phyloP scores from a whole-genome alignment of 805 yeast species.

The Lipomyces spencermartinsiae region DNA sequence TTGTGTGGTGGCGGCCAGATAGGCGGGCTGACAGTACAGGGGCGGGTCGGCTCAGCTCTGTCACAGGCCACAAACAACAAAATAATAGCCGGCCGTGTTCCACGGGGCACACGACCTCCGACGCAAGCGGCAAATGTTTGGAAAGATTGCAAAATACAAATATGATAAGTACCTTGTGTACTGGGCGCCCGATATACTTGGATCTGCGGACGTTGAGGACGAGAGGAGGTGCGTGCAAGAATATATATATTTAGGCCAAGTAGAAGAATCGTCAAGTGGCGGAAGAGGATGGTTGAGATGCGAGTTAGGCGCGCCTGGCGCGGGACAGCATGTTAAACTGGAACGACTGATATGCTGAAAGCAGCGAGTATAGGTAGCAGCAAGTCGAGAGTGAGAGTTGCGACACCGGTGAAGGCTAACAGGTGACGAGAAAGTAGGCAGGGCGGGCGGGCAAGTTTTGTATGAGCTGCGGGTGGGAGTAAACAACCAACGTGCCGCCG shows the following conservation, averaged over 20 bases:
- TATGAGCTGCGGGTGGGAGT: neutral
- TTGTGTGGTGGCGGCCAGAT: neutral
- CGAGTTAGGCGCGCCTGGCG: conserved; percentile 8
- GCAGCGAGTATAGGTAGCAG: conserved; percentile 5
- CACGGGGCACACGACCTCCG: neutral
- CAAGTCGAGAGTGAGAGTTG: conserved; percentile 7
- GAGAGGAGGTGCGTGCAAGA: neutral
- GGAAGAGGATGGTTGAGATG: neutral
- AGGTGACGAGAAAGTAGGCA: neutral
- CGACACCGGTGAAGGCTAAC: neutral
- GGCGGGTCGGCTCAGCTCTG: neutral
- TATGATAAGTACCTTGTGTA: neutral
- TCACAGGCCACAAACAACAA: neutral
- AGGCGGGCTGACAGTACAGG: neutral
- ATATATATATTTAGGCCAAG: neutral
- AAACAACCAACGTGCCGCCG: neutral
- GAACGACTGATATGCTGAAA: neutral
- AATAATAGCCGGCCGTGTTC: neutral
- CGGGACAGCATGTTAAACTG: neutral
- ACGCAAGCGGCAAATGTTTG: neutral
- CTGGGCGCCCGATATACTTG: neutral
- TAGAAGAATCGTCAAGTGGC: neutral
- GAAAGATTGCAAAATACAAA: neutral
- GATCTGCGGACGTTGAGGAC: neutral
- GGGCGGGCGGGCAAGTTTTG: conserved; percentile 11